phyloP scores from a whole-genome alignment of 345 rosid genomes.

The Syzygium jambos region DNA sequence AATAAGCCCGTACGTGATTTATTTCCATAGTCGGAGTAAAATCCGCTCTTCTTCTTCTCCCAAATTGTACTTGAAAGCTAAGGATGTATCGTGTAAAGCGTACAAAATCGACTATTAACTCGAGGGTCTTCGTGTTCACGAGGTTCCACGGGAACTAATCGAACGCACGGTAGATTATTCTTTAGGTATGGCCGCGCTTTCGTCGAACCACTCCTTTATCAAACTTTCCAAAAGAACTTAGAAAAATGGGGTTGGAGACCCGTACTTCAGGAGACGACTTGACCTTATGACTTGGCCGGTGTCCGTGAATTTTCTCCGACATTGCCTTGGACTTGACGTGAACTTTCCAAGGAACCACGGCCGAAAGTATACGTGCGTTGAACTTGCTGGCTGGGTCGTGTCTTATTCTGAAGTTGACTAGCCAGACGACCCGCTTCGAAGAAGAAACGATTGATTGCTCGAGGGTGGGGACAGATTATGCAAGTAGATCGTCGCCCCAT shows the following conservation, averaged over 20 bases:
- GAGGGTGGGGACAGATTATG: neutral
- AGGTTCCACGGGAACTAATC: too few species aligned
- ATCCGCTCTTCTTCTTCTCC: neutral
- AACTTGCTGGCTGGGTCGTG: neutral
- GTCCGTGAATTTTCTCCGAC: neutral
- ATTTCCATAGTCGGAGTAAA: neutral
- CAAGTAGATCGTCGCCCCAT: neutral
- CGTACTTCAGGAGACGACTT: neutral
- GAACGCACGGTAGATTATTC: too few species aligned
- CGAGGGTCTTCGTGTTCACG: too few species aligned
- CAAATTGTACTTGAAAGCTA: neutral
- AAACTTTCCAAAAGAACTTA: neutral
- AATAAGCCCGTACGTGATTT: too few species aligned
- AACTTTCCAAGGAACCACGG: neutral
- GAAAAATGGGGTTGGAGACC: neutral
- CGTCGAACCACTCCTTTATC: neutral
- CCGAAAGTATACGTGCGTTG: accelerated
- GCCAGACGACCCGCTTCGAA: neutral
- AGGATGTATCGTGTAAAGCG: neutral
- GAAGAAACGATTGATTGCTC: neutral
- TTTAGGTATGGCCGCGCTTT: too few species aligned
- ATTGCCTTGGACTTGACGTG: neutral
- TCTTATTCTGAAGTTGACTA: neutral
- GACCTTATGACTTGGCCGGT: neutral
- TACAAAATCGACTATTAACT: too few species aligned